phyloP scores from a whole-genome alignment of 2,329 filamentous ascomycete species.

The Bipolaris sorokiniana region DNA sequence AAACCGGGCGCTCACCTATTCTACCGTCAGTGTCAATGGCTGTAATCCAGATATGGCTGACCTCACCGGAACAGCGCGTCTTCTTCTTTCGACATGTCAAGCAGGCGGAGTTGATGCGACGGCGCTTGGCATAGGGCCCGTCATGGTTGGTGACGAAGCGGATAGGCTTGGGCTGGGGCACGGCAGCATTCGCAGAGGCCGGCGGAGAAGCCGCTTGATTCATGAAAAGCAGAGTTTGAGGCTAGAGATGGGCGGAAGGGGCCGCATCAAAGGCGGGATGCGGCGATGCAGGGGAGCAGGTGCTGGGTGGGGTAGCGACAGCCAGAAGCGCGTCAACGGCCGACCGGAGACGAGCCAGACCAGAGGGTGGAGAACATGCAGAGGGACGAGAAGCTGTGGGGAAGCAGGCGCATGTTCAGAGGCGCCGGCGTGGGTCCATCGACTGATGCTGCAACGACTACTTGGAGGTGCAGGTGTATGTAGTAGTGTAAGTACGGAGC shows the following conservation, averaged over 20 bases:
- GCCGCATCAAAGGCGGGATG: slow-evolving; percentile 16
- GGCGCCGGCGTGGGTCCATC: slow-evolving; percentile 10
- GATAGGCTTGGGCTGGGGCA: slow-evolving; percentile 47
- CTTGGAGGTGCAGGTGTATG: too few species aligned
- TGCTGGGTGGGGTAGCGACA: slow-evolving; percentile 19
- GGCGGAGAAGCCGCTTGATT: slow-evolving; percentile 39
- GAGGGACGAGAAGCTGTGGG: slow-evolving; percentile 19
- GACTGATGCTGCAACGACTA: slow-evolving; percentile 14
- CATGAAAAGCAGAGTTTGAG: slow-evolving; percentile 37
- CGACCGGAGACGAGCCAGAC: slow-evolving; percentile 15
- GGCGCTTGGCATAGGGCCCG: slow-evolving; percentile 51
- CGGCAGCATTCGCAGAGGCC: slow-evolving; percentile 37
- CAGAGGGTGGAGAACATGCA: slow-evolving; percentile 20
- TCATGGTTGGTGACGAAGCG: slow-evolving; percentile 53
- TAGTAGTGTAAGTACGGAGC: neutral
- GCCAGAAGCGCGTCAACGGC: slow-evolving; percentile 14
- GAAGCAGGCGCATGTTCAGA: slow-evolving; percentile 31
- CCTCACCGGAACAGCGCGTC: slow-evolving; percentile 55
- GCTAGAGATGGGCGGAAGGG: slow-evolving; percentile 15
- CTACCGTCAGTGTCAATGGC: slow-evolving; percentile 12
- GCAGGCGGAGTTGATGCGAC: slow-evolving; percentile 52
- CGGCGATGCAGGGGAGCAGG: slow-evolving; percentile 10
- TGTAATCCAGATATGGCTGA: too few species aligned
- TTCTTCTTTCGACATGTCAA: slow-evolving; percentile 58
- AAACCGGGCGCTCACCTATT: slow-evolving; percentile 49